Base-by-base conservation (phyloP, 805 yeast species). In the Candida nonsorbophila region DNA sequence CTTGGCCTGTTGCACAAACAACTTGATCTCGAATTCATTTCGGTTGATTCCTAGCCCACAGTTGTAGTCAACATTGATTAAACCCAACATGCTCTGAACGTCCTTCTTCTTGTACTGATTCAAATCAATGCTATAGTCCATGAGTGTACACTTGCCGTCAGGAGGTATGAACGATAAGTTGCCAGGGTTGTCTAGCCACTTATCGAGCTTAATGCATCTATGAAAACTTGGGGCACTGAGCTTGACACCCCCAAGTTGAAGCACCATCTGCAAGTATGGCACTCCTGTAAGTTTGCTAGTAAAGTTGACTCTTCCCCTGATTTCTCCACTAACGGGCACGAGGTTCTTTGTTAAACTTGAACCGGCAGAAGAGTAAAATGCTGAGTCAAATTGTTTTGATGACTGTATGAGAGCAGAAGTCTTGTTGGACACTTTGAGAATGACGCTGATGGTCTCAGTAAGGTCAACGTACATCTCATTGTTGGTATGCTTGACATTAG, bases 391-490 rank as follows among this genome's bases (percentile, higher is more conserved):
- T 9, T 40, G 58, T 51, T 44, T 41, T 41, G 54, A 24, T 53
- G 62, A 14, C n/a, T 25, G 20, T n/a, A 17, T 28, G 11, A 37
- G 13, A 11, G 32, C n/a, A 18, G 33, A 17, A 16, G 30, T 34
- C 11, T 37, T 42, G 11, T 34, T 18, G 4, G 31, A 20, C 4
- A 72, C 55, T 14, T 66, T 61, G 14, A 78, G 52, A 0, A 81
- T 66, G 20, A 80, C 69, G 38, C 69, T 70, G 14, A 84, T 52
- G 1, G 68, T 60, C 51, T 90, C 98, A 3, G 68, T 65, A 5
- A 92, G 51, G 54, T 92, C 97, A 6, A 90, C 81, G 50, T 79
- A 86, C 54, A 90, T 67, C 54, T 90, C 97, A 53, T 90, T 86
- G 40, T 78, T 78, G 3, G 84, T 69, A 50, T 84, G 77, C 40